Percentiles rank a stretch among this genome's conserved stretches.
phyloP scores from a whole-genome alignment of 495 filamentous ascomycete genomes.

The Thermothielavioides terrestris region DNA sequence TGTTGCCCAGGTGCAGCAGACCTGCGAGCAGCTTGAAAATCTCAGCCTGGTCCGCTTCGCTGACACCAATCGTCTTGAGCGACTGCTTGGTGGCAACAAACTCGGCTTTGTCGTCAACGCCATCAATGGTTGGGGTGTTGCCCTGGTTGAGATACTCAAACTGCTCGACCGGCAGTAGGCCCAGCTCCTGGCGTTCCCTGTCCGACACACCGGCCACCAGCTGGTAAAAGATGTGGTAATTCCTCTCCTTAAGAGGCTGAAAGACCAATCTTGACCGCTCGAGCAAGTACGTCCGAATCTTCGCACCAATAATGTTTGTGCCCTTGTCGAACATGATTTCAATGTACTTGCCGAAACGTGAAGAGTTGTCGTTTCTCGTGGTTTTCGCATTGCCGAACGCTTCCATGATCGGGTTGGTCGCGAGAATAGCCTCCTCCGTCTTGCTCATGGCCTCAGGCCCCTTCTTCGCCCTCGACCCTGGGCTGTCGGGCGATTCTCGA shows the following conservation, averaged over 20 bases:
- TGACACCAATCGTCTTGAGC: constrained; percentile 79
- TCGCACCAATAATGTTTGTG: constrained; percentile 95
- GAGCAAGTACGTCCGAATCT: constrained; percentile 90
- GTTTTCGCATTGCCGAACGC: constrained; percentile 99
- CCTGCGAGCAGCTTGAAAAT: constrained; percentile 91
- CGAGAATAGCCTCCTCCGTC: constrained; percentile 95
- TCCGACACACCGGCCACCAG: constrained; percentile 90
- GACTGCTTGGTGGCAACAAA: constrained; percentile 83
- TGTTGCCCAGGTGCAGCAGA: constrained; percentile 88
- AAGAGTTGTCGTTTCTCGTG: constrained; percentile 97
- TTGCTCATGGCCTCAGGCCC: constrained; percentile 88
- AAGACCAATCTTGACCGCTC: constrained; percentile 97
- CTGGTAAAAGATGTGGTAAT: constrained; percentile 99
- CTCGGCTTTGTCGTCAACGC: constrained; percentile 91
- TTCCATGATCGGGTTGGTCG: constrained; percentile 99
- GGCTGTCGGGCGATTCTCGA: constrained; percentile 84
- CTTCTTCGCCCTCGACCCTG: constrained; percentile 67
- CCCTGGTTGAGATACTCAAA: constrained; percentile 97
- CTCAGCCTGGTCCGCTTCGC: constrained; percentile 59
- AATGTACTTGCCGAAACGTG: constrained; percentile 98
- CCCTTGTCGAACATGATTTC: constrained; percentile 97
- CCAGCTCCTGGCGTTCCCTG: constrained; percentile 66
- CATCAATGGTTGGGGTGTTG: constrained; percentile 80
- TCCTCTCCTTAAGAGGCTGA: constrained; percentile 92
- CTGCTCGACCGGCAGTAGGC: constrained; percentile 72